Evolutionary conservation across 164 flowering plant species (phyloP), one percentile per base, ranked within the genome.

Genomic region (Vitis rotundifolia): DNA sequence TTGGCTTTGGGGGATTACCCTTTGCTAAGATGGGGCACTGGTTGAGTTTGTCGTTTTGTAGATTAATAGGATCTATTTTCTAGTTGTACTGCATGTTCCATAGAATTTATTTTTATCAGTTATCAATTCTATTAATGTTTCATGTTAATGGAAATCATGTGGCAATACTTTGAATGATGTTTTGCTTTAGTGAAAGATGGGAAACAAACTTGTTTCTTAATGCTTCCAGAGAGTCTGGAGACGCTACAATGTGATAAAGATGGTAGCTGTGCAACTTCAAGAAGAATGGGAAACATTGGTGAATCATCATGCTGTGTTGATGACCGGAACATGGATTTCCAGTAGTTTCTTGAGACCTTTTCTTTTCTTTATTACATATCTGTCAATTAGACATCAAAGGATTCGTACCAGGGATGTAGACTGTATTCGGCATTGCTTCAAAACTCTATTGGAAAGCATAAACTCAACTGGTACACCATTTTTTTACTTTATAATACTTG

Each of bases 221-320:
- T 71, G 54, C 14, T 72, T 76, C 49, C 81, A 95, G 99, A 93
- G 89, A 80, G 93, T 90, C 2, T 95, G 97, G 99, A 88, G 97
- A 82, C 68, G 98, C 54, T 82, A 88, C 70, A 58, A 62, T 67
- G 76, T 68, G 29, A 81, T 78, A 7, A 91, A 78, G 76, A 78
- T 65, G 76, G 84, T 67, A 12, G 89, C 96, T 9, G 11, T 80
- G 74, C 69, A 75, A 71, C 73, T 88, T 73, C 91, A 72, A 68
- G 77, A 78, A 61, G 92, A 88, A 64, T 95, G 96, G 96, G 84
- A 81, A 66, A 57, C 58, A 18, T 19, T 73, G 61, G 67, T 84
- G 74, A 68, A 75, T 48, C 37, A 59, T 70, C 68, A 73, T 66
- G 52, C 69, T 68, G 77, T 61, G 61, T 51, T 53, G 19, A 58